Conservation (phyloP, 495 filamentous ascomycete genomes). For the Penicillium tannophilum region DNA sequence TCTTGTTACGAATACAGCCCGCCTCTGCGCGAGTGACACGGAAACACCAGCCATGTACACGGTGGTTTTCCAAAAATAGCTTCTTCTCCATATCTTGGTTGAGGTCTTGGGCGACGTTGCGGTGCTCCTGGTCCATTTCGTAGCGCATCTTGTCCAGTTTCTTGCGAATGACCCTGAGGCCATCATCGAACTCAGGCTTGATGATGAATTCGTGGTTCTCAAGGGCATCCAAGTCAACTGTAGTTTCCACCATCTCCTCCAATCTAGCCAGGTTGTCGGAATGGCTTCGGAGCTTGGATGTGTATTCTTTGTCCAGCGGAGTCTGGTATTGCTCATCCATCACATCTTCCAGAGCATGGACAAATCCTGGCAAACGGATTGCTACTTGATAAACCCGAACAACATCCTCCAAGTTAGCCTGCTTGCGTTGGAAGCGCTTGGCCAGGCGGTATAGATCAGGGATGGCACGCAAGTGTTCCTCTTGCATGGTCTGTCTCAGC, state of each 20-base stretch:
- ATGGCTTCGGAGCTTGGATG: slow-evolving; percentile 73
- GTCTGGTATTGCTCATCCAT: slow-evolving; percentile 95
- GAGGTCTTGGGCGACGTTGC: slow-evolving; percentile 75
- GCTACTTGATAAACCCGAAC: slow-evolving; percentile 93
- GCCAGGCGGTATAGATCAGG: slow-evolving; percentile 92
- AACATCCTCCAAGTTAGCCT: slow-evolving; percentile 92
- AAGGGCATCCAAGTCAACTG: slow-evolving; percentile 91
- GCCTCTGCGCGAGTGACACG: slow-evolving; percentile 90
- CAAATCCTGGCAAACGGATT: slow-evolving; percentile 87
- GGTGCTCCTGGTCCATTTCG: slow-evolving; percentile 85
- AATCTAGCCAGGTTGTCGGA: slow-evolving; percentile 81
- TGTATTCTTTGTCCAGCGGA: slow-evolving; percentile 85
- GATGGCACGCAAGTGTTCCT: slow-evolving; percentile 91
- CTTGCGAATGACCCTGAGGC: slow-evolving; percentile 82
- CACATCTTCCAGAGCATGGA: slow-evolving; percentile 83
- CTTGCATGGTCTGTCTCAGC: slow-evolving; percentile 94
- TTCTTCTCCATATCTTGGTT: slow-evolving; percentile 96
- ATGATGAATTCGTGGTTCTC: slow-evolving; percentile 99
- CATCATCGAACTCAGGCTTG: slow-evolving; percentile 96
- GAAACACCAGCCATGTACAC: slow-evolving; percentile 95
- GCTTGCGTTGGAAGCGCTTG: slow-evolving; percentile 89
- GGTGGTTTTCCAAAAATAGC: slow-evolving; percentile 95
- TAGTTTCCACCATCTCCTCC: slow-evolving; percentile 98
- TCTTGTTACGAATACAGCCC: slow-evolving; percentile 88
- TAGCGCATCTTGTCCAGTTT: slow-evolving; percentile 82